Evolutionary conservation across 495 filamentous ascomycete species (phyloP).

Genomic region (Pseudoneurospora amorphoporcata): DNA sequence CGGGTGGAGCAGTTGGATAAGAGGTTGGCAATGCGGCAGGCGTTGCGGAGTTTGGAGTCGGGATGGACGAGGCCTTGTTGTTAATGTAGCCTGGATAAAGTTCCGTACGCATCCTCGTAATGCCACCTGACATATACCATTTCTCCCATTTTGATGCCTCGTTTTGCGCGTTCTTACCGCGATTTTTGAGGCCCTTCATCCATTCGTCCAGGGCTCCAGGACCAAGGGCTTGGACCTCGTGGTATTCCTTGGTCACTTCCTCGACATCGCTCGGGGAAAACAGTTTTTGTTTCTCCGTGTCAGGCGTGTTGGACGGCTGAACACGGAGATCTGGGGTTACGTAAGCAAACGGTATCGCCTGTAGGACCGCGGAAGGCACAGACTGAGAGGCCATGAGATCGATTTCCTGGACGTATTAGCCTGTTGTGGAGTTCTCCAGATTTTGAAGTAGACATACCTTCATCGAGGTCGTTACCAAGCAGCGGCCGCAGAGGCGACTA

Average conservation of each 20-base stretch:
- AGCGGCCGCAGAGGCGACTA: slow-evolving; percentile 49
- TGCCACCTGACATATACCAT: slow-evolving; percentile 47
- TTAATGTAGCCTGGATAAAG: slow-evolving; percentile 16
- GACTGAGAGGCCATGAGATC: slow-evolving; percentile 49
- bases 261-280: slow-evolving; percentile 50
- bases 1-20: background rate
- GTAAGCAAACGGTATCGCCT: slow-evolving; percentile 55
- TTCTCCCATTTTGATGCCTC: slow-evolving; percentile 61
- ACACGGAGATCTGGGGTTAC: slow-evolving; percentile 47
- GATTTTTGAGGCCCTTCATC: slow-evolving; percentile 56
- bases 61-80: background rate
- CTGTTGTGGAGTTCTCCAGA: background rate
- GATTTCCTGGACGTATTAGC: slow-evolving; percentile 45
- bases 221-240: slow-evolving; percentile 48
- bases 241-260: slow-evolving; percentile 43
- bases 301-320: slow-evolving; percentile 41
- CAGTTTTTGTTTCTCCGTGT: slow-evolving; percentile 42
- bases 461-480: slow-evolving; percentile 43
- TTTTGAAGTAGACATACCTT: slow-evolving; percentile 40
- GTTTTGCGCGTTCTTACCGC: slow-evolving; percentile 44
- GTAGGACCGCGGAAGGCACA: slow-evolving; percentile 45
- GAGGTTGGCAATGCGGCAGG: background rate
- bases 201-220: slow-evolving; percentile 57
- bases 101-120: slow-evolving; percentile 26
- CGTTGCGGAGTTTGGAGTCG: background rate